Evolutionary conservation across 768 basidiomycete species (phyloP).

Genomic region (Ramaria sp.): DNA sequence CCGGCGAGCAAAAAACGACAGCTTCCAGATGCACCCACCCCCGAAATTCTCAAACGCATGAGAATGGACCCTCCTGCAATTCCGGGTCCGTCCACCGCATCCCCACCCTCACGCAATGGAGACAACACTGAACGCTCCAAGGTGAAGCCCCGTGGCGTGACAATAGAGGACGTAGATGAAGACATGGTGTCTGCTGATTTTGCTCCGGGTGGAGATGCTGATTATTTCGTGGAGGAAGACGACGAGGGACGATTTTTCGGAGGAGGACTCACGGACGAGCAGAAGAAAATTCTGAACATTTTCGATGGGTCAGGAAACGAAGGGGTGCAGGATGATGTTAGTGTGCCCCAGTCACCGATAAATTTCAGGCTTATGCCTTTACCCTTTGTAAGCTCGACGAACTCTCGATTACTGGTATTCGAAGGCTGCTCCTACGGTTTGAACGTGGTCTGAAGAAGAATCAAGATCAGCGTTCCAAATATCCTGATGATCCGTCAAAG

Average conservation of each 20-base stretch:
- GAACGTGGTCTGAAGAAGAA: slow-evolving; percentile 91
- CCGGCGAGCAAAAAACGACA: slow-evolving; percentile 59
- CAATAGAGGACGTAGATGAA: slow-evolving; percentile 52
- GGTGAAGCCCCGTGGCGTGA: slow-evolving; percentile 30
- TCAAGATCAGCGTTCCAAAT: slow-evolving; percentile 92
- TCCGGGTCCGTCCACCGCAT: not conserved
- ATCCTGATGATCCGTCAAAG: slow-evolving; percentile 87
- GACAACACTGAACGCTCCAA: slow-evolving; percentile 11
- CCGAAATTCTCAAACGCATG: slow-evolving; percentile 78
- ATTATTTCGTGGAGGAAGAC: slow-evolving; percentile 86
- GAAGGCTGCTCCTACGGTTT: slow-evolving; percentile 65
- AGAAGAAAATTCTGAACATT: slow-evolving; percentile 92
- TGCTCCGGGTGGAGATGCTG: slow-evolving; percentile 80
- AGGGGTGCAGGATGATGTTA: slow-evolving; percentile 56
- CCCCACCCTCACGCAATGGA: not conserved
- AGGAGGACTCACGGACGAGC: slow-evolving; percentile 83
- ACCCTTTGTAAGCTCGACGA: slow-evolving; percentile 29
- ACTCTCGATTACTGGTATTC: slow-evolving; percentile 57
- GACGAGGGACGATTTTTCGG: slow-evolving; percentile 91
- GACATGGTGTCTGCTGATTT: slow-evolving; percentile 34
- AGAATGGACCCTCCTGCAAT: slow-evolving; percentile 31
- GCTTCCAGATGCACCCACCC: slow-evolving; percentile 64
- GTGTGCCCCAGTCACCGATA: slow-evolving; percentile 18
- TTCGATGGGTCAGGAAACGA: slow-evolving; percentile 68
- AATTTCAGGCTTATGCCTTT: slow-evolving; percentile 6